Evolutionary conservation across 805 yeast genomes (phyloP).

Genomic region (Kuraishia molischiana): DNA sequence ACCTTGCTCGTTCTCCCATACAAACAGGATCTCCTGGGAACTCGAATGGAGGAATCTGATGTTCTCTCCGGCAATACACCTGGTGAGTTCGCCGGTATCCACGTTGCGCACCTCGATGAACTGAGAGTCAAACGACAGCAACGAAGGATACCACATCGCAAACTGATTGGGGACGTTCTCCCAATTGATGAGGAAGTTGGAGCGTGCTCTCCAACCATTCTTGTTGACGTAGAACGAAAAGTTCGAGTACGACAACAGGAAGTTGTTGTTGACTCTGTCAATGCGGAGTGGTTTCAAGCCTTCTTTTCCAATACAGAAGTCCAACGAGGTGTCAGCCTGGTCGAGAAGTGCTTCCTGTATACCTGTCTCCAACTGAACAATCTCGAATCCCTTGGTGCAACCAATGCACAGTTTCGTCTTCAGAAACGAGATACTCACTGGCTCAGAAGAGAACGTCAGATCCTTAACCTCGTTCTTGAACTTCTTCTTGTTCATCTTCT

Average conservation of each 20-base stretch:
- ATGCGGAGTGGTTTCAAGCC: slow-evolving; percentile 84
- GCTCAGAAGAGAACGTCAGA: slow-evolving; percentile 77
- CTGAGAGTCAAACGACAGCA: slow-evolving; percentile 80
- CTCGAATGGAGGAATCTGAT: slow-evolving; percentile 82
- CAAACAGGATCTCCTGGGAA: slow-evolving; percentile 89
- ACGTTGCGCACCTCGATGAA: slow-evolving; percentile 91
- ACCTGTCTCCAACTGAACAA: slow-evolving; percentile 75
- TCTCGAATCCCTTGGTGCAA: slow-evolving; percentile 93
- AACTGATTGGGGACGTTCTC: slow-evolving; percentile 92
- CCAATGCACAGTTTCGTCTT: slow-evolving; percentile 89
- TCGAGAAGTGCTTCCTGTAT: slow-evolving; percentile 85
- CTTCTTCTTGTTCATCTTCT: slow-evolving; percentile 56
- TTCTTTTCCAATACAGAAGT: slow-evolving; percentile 81
- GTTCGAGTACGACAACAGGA: slow-evolving; percentile 81
- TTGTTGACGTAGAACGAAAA: slow-evolving; percentile 90
- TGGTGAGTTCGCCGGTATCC: slow-evolving; percentile 73
- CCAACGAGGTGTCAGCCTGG: slow-evolving; percentile 97
- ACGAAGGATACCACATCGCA: slow-evolving; percentile 89
- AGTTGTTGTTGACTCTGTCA: slow-evolving; percentile 82
- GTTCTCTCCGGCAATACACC: slow-evolving; percentile 89
- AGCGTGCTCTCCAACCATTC: slow-evolving; percentile 93
- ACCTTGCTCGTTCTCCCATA: slow-evolving; percentile 84
- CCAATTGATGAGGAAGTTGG: slow-evolving; percentile 94
- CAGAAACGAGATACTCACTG: slow-evolving; percentile 83
- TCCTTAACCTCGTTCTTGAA: slow-evolving; percentile 64